These are phyloP conservation scores for Eucalyptus erythrocorys DNA, from an alignment of 345 rosid genomes.

Conservation along the genomic window DNA sequence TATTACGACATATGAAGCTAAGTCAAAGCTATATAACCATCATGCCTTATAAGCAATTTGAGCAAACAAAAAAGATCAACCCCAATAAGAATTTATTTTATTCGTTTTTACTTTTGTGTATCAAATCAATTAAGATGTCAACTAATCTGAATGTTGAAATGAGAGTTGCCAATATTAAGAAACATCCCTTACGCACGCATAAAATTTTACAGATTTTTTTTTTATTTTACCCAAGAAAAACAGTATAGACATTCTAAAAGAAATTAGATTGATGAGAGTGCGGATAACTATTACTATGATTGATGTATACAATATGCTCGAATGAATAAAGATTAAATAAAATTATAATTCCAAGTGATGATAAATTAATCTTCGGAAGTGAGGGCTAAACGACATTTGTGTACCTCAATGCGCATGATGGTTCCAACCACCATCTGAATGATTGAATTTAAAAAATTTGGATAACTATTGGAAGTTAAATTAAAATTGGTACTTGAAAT, in stretches of 20 bases:
- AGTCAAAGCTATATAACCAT: background rate
- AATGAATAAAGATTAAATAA: background rate
- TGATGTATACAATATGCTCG: background rate
- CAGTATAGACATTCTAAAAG: background rate
- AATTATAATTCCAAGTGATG: constrained; percentile 5
- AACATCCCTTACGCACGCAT: no score
- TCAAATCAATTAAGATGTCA: no score
- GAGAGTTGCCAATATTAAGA: background rate
- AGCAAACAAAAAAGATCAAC: background rate
- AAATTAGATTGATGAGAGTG: background rate
- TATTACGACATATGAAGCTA: background rate
- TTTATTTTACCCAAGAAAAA: background rate
- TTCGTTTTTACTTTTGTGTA: no score
- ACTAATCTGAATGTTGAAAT: no score
- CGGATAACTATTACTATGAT: background rate
- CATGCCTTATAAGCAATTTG: background rate
- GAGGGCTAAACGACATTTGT: background rate
- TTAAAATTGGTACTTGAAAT: background rate
- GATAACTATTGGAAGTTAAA: background rate
- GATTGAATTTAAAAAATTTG: background rate
- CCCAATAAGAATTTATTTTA: background rate
- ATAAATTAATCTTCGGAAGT: background rate
- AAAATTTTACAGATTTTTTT: background rate
- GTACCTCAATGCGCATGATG: background rate
- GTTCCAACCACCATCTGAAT: background rate